phyloP scores from a whole-genome alignment of 306 rosid species.

The Gastrolobium bilobum region DNA sequence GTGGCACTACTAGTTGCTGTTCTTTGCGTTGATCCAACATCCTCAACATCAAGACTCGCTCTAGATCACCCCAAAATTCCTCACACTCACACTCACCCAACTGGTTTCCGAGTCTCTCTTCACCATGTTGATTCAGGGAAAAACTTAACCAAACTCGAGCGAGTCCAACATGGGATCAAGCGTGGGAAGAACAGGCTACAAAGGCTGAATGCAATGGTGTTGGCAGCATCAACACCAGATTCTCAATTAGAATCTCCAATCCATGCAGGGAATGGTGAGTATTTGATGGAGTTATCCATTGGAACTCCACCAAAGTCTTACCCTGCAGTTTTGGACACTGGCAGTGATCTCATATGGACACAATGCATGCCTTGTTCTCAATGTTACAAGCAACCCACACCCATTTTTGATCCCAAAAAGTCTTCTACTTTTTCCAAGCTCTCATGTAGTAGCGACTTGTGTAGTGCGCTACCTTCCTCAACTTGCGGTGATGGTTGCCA shows the following conservation, averaged over 20 bases:
- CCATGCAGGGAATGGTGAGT: slow-evolving; percentile 79
- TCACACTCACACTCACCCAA: background rate
- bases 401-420: slow-evolving; percentile 71
- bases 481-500: slow-evolving; percentile 67
- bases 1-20: slow-evolving; percentile 40
- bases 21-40: slow-evolving; percentile 50
- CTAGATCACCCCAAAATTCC: slow-evolving; percentile 8
- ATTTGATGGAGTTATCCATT: slow-evolving; percentile 68
- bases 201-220: slow-evolving; percentile 62
- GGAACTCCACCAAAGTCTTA: slow-evolving; percentile 75
- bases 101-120: slow-evolving; percentile 65
- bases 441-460: slow-evolving; percentile 61
- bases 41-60: slow-evolving; percentile 60
- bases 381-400: slow-evolving; percentile 77
- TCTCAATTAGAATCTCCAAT: slow-evolving; percentile 57
- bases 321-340: slow-evolving; percentile 85
- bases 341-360: slow-evolving; percentile 94
- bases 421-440: slow-evolving; percentile 72
- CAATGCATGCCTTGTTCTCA: slow-evolving; percentile 81
- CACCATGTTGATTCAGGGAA: slow-evolving; percentile 72
- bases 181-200: slow-evolving; percentile 68
- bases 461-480: slow-evolving; percentile 67
- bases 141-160: slow-evolving; percentile 80
- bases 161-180: slow-evolving; percentile 63
- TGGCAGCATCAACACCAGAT: slow-evolving; percentile 45